A percentile compares a stretch with the other conserved stretches of the same genome.
Evolutionary conservation across 2,329 filamentous ascomycete genomes (phyloP).

Genomic region (Cordyceps cateniannulata): DNA sequence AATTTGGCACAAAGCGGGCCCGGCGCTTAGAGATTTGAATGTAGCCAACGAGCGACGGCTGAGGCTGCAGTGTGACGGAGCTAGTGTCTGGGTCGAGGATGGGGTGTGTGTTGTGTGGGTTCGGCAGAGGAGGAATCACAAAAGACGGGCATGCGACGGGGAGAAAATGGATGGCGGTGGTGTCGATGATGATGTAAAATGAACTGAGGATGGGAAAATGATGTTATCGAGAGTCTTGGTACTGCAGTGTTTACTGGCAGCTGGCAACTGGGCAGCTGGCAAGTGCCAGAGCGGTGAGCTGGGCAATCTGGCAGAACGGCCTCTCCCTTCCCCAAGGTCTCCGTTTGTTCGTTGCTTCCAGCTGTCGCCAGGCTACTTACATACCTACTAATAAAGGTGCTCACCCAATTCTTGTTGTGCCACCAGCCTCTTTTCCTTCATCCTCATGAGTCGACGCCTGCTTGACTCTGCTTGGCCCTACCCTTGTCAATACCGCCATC

Average conservation of each 20-base stretch:
- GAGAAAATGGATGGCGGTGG: neutral
- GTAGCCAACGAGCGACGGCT: conserved; percentile 13
- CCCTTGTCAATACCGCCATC: neutral
- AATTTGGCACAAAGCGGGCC: conserved; percentile 22
- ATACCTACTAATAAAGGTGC: too few species aligned
- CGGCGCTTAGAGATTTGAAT: conserved; percentile 20
- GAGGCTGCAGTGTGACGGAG: conserved; percentile 11
- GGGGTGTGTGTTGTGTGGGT: neutral
- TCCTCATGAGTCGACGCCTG: neutral
- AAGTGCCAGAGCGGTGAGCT: conserved; percentile 1
- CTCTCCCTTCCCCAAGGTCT: neutral
- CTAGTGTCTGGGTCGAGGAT: conserved; percentile 11
- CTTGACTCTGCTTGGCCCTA: too few species aligned
- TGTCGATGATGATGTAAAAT: neutral
- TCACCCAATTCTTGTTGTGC: neutral
- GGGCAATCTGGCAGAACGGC: neutral
- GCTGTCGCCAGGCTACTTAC: too few species aligned
- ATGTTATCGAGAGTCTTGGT: neutral
- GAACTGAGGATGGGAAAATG: neutral
- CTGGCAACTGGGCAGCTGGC: neutral
- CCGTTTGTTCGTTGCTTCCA: too few species aligned
- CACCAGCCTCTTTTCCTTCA: neutral
- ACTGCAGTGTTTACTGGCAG: neutral
- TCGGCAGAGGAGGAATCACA: neutral
- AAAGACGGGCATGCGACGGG: neutral